These are phyloP conservation scores for Nannochloris sp. DNA, from an alignment of 139 green algal genomes.

Conservation along the genomic window DNA sequence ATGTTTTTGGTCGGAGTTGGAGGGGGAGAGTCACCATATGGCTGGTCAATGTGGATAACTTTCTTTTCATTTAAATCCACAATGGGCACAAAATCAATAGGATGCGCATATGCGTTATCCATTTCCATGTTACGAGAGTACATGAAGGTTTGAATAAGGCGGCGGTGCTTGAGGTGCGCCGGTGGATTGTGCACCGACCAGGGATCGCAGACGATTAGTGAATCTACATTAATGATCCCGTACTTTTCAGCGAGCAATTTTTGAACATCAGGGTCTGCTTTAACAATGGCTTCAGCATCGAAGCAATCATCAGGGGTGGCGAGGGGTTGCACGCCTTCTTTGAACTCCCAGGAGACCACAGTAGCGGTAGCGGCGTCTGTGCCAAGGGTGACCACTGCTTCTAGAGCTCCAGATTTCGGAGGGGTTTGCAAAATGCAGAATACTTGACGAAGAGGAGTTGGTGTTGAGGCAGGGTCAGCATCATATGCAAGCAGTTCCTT, in stretches of 20 bases:
- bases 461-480: not conserved
- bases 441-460: not conserved
- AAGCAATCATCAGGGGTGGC: slow-evolving; percentile 59
- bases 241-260: slow-evolving; percentile 56
- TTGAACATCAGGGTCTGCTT: slow-evolving; percentile 30
- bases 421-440: not conserved
- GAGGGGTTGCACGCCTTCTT: slow-evolving; percentile 57
- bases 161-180: not conserved
- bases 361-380: not conserved
- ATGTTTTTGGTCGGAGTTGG: not conserved
- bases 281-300: slow-evolving; percentile 54
- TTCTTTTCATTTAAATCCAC: slow-evolving; percentile 36
- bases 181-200: slow-evolving; percentile 33
- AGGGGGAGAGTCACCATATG: slow-evolving; percentile 2
- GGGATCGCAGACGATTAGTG: slow-evolving; percentile 54
- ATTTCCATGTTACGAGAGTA: slow-evolving; percentile 34
- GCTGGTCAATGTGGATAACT: slow-evolving; percentile 23
- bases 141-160: slow-evolving; percentile 54
- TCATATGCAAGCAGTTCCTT: not conserved
- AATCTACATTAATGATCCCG: slow-evolving; percentile 48
- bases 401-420: not conserved
- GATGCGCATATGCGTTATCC: slow-evolving; percentile 55
- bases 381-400: not conserved
- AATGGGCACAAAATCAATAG: slow-evolving; percentile 41
- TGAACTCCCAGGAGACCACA: slow-evolving; percentile 1